phyloP scores from a whole-genome alignment of 148 eudicot species.

The Gaultheria prostrata region DNA sequence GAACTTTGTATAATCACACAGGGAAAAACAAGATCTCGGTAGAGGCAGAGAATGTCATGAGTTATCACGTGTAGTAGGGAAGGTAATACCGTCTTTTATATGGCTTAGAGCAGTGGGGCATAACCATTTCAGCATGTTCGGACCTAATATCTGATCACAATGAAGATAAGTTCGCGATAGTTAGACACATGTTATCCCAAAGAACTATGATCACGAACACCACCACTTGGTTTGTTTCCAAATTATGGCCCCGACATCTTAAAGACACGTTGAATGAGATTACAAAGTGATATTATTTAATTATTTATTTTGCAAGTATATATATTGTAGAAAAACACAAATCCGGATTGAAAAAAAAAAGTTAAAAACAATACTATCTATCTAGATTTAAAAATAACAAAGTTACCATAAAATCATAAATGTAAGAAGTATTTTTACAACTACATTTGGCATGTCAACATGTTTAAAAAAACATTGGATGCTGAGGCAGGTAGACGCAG shows the following conservation, averaged over 20 bases:
- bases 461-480: neutral
- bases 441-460: neutral
- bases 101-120: conserved; percentile 56
- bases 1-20: neutral
- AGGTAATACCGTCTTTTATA: conserved; percentile 59
- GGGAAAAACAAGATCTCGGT: neutral
- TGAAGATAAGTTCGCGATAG: neutral
- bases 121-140: conserved; percentile 60
- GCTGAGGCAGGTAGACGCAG: neutral
- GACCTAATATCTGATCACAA: conserved; percentile 54
- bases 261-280: neutral
- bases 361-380: too few relatives aligned
- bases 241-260: neutral
- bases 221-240: neutral
- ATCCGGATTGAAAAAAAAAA: neutral
- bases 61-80: conserved; percentile 50
- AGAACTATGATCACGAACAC: neutral
- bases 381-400: neutral
- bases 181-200: neutral
- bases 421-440: neutral
- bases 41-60: conserved; percentile 18
- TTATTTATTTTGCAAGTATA: neutral
- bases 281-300: neutral
- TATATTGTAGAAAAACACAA: neutral
- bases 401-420: neutral